phyloP scores from a whole-genome alignment of 805 yeast genomes.

The Saturnispora kantuleensis region DNA sequence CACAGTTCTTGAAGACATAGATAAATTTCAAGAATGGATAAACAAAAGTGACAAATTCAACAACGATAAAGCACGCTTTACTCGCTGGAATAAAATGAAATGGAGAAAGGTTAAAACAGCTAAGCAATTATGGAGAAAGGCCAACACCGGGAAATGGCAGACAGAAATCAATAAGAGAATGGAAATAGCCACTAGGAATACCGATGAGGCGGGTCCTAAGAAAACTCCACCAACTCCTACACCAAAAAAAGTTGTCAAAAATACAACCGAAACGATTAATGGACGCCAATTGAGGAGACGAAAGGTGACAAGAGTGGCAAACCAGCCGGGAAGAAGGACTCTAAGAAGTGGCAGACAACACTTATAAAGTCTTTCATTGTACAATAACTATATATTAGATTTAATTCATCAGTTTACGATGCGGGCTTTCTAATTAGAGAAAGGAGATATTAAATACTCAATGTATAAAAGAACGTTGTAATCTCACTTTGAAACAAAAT shows the following conservation, averaged over 20 bases:
- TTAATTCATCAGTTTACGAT: too few species aligned
- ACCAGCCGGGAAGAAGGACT: slow-evolving; percentile 1
- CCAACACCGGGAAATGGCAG: not conserved
- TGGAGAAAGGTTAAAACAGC: slow-evolving; percentile 3
- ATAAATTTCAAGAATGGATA: slow-evolving; percentile 19
- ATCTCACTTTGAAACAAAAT: slow-evolving; percentile 12
- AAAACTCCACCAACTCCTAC: not conserved
- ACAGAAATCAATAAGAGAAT: not conserved
- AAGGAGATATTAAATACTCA: slow-evolving; percentile 7
- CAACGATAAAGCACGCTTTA: not conserved
- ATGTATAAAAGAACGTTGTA: slow-evolving; percentile 5
- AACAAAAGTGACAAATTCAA: not conserved
- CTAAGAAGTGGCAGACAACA: slow-evolving; percentile 2
- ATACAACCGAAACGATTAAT: too few species aligned
- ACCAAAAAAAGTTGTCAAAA: not conserved
- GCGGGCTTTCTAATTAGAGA: not conserved
- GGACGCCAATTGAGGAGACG: not conserved
- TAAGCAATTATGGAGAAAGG: not conserved
- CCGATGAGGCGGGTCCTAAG: not conserved
- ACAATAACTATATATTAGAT: not conserved
- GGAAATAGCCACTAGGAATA: not conserved
- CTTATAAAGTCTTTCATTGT: not conserved
- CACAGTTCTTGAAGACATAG: slow-evolving; percentile 26
- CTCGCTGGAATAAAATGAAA: slow-evolving; percentile 2
- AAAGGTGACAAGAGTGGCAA: slow-evolving; percentile 5